Evolutionary conservation across 2,329 filamentous ascomycete species (phyloP), one percentile per base, ranked within the genome.

Genomic region (Hymenoscyphus infarciens): DNA sequence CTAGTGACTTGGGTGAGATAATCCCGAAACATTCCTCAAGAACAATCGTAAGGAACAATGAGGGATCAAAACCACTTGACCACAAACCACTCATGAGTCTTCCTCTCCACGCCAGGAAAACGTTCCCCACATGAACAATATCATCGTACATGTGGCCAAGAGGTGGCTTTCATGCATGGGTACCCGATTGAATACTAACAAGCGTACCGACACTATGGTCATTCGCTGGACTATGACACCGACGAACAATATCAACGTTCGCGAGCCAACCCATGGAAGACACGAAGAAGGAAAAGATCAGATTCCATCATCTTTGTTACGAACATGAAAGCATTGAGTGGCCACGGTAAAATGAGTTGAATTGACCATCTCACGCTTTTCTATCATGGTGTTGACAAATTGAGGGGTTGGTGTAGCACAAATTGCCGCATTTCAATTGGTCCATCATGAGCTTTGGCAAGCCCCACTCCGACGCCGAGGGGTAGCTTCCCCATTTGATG

Each of bases 41-140:
- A 49, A 49, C 42, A 49, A 49, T 49, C 42, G n/a, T 49, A 49
- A 49, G 42, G 42, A 49, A 49, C n/a, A 49, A 49, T 25, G 42
- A 49, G 33, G 33, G 33, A 10, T 35, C 33, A 13, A 10, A 49
- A 49, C 19, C 7, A 22, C n/a, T 49, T 19, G 42, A 7, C 8
- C 19, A 22, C 16, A 49, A 49, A 19, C 19, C 16, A 49, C 19
- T 22, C n/a, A 22, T 22, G 42, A 49, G 42, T 35, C 33, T 11
- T 13, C 13, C 13, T 11, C 33, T 35, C 33, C 10, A 35, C 33
- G 33, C 33, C 33, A 35, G 33, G 33, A 35, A 35, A 13, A 22
- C 8, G 7, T 19, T 22, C 42, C 42, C 42, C 19, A 49, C 42
- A 49, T 22, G 42, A 49, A 49, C 19, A 49, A 49, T 49, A 49